Conservation (phyloP, 2,329 filamentous ascomycete genomes). For the Hypoxylon sp. region DNA sequence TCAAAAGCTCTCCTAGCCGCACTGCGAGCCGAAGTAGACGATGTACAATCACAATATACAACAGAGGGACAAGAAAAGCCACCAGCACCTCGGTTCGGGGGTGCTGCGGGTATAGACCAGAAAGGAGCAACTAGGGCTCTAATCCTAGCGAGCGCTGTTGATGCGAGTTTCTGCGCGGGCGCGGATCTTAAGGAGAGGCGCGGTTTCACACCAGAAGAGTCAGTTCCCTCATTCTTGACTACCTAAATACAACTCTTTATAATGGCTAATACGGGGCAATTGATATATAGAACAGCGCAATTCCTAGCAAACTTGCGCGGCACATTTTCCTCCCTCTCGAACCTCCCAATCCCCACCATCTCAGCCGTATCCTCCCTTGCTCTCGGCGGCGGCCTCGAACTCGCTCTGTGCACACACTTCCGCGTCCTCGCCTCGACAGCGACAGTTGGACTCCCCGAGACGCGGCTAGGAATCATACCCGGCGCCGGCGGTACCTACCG, state of each 20-base stretch:
- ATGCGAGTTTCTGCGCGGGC: slow-evolving; percentile 89
- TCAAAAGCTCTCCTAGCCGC: slow-evolving; percentile 78
- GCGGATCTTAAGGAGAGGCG: slow-evolving; percentile 91
- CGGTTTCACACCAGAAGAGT: slow-evolving; percentile 82
- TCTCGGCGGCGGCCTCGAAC: slow-evolving; percentile 91
- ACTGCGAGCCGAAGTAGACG: slow-evolving; percentile 76
- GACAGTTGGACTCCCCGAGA: slow-evolving; percentile 86
- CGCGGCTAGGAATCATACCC: slow-evolving; percentile 90
- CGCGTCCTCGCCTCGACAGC: slow-evolving; percentile 85
- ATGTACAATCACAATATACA: slow-evolving; percentile 71
- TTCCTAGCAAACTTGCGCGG: slow-evolving; percentile 81
- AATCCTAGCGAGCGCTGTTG: slow-evolving; percentile 84
- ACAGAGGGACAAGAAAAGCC: slow-evolving; percentile 61
- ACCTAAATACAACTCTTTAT: background rate
- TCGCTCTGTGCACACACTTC: slow-evolving; percentile 88
- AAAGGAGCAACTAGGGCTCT: slow-evolving; percentile 77
- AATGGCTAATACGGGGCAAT: slow-evolving; percentile 23
- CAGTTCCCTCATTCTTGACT: slow-evolving; percentile 43
- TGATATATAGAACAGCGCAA: slow-evolving; percentile 68
- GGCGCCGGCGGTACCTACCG: slow-evolving; percentile 93
- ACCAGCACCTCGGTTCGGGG: slow-evolving; percentile 52
- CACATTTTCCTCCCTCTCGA: slow-evolving; percentile 77
- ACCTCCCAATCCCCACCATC: slow-evolving; percentile 88
- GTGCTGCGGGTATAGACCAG: slow-evolving; percentile 54
- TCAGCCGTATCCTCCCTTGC: slow-evolving; percentile 85